Evolutionary conservation across 495 filamentous ascomycete genomes (phyloP).

Genomic region (Rhypophila decipiens): DNA sequence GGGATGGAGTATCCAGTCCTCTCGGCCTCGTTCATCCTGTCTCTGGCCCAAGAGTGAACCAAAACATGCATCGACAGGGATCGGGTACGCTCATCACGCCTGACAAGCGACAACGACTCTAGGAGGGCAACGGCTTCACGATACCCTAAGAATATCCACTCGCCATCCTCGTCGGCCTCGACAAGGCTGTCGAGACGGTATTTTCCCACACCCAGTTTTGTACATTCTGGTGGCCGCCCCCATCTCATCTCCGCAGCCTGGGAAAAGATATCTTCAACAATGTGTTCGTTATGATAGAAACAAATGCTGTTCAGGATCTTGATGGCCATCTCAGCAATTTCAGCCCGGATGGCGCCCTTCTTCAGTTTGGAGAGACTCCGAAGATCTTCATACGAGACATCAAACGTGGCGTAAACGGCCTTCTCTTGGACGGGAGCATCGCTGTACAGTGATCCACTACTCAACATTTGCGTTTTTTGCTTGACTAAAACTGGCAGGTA

Average conservation of each 20-base stretch:
- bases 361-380: neutral
- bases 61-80: conserved; percentile 15
- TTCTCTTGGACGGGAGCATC: neutral
- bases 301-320: conserved; percentile 8
- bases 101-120: conserved; percentile 11
- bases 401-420: conserved; percentile 14
- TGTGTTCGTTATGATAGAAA: conserved; percentile 18
- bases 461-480: conserved; percentile 3
- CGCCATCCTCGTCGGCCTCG: neutral
- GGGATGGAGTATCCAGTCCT: neutral
- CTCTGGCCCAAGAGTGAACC: conserved; percentile 13
- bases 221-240: neutral
- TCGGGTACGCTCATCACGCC: neutral
- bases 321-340: conserved; percentile 4
- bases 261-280: neutral
- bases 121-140: conserved; percentile 1
- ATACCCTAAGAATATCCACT: neutral
- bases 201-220: neutral
- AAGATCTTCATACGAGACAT: conserved; percentile 9
- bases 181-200: conserved; percentile 4
- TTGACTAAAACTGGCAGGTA: conserved; percentile 6
- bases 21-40: conserved; percentile 4
- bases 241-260: conserved; percentile 1
- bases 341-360: neutral
- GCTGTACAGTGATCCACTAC: neutral